phyloP scores from a whole-genome alignment of 2,329 filamentous ascomycete species.

The Aureobasidium sp. region DNA sequence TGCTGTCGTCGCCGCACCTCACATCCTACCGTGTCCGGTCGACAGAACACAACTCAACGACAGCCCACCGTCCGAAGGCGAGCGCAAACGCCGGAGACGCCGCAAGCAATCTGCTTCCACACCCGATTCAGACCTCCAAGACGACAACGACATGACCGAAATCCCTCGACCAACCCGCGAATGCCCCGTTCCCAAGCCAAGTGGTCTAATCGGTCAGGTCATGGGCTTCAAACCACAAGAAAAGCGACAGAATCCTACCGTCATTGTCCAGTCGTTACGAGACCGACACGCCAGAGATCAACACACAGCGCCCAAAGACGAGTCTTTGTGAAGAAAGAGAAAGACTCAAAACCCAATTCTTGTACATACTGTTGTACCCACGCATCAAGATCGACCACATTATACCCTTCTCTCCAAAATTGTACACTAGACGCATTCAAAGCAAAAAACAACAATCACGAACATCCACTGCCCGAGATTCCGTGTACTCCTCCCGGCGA shows the following conservation, averaged over 20 bases:
- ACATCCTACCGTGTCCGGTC: slow-evolving; percentile 84
- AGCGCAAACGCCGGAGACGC: slow-evolving; percentile 34
- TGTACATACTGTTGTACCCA: neutral
- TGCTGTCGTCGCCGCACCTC: slow-evolving; percentile 83
- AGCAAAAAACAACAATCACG: neutral
- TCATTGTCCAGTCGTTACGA: slow-evolving; percentile 8
- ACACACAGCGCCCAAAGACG: neutral
- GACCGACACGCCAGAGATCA: slow-evolving; percentile 1
- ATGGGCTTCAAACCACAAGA: slow-evolving; percentile 52
- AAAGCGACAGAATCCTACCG: neutral
- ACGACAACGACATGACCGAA: slow-evolving; percentile 9
- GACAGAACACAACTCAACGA: slow-evolving; percentile 69
- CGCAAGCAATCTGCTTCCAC: slow-evolving; percentile 33
- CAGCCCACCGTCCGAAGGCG: slow-evolving; percentile 36
- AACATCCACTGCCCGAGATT: slow-evolving; percentile 13
- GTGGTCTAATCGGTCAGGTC: slow-evolving; percentile 67
- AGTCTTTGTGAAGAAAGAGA: neutral
- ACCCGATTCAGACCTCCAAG: slow-evolving; percentile 19
- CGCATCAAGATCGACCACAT: neutral
- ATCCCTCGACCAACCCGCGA: slow-evolving; percentile 49
- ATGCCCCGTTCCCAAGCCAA: slow-evolving; percentile 88
- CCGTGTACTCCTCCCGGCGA: slow-evolving; percentile 31
- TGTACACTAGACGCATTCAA: neutral
- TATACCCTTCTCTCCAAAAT: neutral
- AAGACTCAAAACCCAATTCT: neutral